Base-by-base conservation (phyloP, 257 asterid genomes). In the Echites panduratus region DNA sequence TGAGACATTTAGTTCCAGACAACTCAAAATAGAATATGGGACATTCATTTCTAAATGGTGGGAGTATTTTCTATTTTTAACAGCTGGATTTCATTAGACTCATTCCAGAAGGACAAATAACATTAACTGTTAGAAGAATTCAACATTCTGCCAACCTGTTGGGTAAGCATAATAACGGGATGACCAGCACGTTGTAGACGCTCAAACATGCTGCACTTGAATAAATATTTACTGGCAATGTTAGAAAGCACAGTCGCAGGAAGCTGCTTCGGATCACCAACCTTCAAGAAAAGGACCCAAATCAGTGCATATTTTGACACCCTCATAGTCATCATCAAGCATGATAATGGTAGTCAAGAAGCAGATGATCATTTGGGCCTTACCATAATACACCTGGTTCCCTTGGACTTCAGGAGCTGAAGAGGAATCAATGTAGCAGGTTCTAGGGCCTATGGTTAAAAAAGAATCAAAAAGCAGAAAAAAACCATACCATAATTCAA, bases 251-350 rank as follows among this genome's bases (percentile, higher is more conserved):
- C 99, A 62, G 99, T 95, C 48, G 98, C 99, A 66, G 98, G 96
- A 84, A 95, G 99, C 90, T 95, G 99, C 87, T 95, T 95, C 63
- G 99, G 99, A 79, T 95, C 99, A 73, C 99, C 99, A 74, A 95
- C 98, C 99, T 95, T 75, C 83, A 77, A 76, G 24, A 75, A 67
- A 40, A 79, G 65, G 45, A 56, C 44, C 47, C 52, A 52, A 41
- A 53, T 79, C 68, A 88, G 70, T 78, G 20, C 35, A 27, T 14
- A 32, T 24, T 49, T 41, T 64, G 1, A 35, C 32, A 69, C 19
- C 27, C 69, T 19, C 16, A 38, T 40, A 64, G 27, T 64, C 27
- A 64, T 35, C 22, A 64, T 17, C 49, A 19, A 35, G 27, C 1
- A 24, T 26, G 7, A 24, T 58, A 10, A 26, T 13, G 16, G 16